phyloP scores from a whole-genome alignment of 2,329 filamentous ascomycete genomes.

The Arthrobotrys sphaeroides region DNA sequence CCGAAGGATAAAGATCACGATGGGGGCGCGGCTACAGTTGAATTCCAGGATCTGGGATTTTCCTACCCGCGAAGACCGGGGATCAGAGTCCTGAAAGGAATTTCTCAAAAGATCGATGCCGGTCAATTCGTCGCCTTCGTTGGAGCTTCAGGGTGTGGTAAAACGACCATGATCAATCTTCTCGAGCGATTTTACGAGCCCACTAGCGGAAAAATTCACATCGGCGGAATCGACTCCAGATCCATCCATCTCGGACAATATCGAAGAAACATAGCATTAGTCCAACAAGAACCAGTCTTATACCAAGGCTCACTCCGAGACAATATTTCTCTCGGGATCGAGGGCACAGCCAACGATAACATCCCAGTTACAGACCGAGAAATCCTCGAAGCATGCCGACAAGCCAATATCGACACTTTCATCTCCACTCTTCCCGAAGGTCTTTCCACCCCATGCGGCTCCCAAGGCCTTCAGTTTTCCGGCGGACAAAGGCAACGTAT shows the following conservation, averaged over 20 bases:
- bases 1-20: not conserved
- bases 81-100: constrained; percentile 63
- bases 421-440: constrained; percentile 67
- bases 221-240: constrained; percentile 71
- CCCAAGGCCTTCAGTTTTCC: constrained; percentile 69
- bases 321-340: constrained; percentile 71
- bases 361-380: constrained; percentile 56
- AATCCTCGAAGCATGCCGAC: constrained; percentile 64
- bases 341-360: constrained; percentile 27
- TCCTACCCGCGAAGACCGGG: constrained; percentile 61
- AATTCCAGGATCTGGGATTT: constrained; percentile 55
- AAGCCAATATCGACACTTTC: constrained; percentile 73
- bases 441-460: constrained; percentile 65
- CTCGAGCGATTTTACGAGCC: constrained; percentile 75
- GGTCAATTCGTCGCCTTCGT: constrained; percentile 77
- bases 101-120: constrained; percentile 63
- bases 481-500: constrained; percentile 69
- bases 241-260: constrained; percentile 71
- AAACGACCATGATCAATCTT: constrained; percentile 74
- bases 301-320: constrained; percentile 76
- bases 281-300: constrained; percentile 77
- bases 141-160: constrained; percentile 75
- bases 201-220: constrained; percentile 71
- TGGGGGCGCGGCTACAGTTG: constrained; percentile 5
- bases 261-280: constrained; percentile 73